These are phyloP conservation scores for Sporisorium exsertum DNA, from an alignment of 1,284 basidiomycete genomes.

Conservation along the genomic window DNA sequence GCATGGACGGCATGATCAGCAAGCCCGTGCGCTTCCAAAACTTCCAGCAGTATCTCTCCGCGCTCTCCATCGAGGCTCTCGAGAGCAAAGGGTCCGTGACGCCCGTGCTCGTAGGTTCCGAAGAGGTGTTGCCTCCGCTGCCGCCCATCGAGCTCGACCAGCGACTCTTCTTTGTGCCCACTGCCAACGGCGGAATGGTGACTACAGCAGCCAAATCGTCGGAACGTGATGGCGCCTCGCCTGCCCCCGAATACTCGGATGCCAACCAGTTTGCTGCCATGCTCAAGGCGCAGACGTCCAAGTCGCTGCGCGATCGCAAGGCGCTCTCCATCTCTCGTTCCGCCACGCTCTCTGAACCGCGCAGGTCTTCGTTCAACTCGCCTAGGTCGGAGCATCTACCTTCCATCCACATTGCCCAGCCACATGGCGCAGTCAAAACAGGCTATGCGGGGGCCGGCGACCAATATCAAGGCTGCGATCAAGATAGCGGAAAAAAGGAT, in stretches of 20 bases:
- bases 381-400: slow-evolving; percentile 40
- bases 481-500: background rate
- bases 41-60: slow-evolving; percentile 49
- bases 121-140: slow-evolving; percentile 40
- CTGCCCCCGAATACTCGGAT: slow-evolving; percentile 22
- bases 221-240: slow-evolving; percentile 14
- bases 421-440: background rate
- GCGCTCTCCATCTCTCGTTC: slow-evolving; percentile 40
- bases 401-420: background rate
- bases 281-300: slow-evolving; percentile 52
- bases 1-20: slow-evolving; percentile 60
- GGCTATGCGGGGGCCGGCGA: background rate
- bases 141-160: slow-evolving; percentile 39
- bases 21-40: slow-evolving; percentile 56
- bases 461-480: background rate
- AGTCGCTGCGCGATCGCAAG: slow-evolving; percentile 50
- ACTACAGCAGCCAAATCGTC: slow-evolving; percentile 9
- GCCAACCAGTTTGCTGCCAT: slow-evolving; percentile 47
- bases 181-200: slow-evolving; percentile 18
- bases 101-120: slow-evolving; percentile 26
- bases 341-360: slow-evolving; percentile 36
- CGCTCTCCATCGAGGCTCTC: slow-evolving; percentile 42
- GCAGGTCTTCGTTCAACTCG: slow-evolving; percentile 48
- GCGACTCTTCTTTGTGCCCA: slow-evolving; percentile 50
- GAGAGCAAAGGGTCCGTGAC: slow-evolving; percentile 27